Conservation (phyloP, 257 asterid species). For the Echium plantagineum region DNA sequence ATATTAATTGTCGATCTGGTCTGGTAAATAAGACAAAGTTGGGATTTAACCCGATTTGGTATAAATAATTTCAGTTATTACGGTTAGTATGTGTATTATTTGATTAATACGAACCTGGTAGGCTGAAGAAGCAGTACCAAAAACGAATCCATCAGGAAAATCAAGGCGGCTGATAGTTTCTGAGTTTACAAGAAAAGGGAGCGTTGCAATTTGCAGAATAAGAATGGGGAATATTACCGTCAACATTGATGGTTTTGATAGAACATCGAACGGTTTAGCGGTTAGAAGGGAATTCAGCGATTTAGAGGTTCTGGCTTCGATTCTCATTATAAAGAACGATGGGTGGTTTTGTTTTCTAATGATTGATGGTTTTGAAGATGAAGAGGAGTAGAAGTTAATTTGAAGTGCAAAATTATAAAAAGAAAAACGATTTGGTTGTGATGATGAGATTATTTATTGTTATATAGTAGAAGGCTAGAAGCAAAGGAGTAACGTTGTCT, state of each 20-base stretch:
- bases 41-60: too few species aligned
- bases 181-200: slow-evolving; percentile 15
- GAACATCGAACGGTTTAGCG: too few species aligned
- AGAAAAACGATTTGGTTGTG: background rate
- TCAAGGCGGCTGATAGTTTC: slow-evolving; percentile 42
- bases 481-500: background rate
- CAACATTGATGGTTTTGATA: too few species aligned
- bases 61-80: too few species aligned
- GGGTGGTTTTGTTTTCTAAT: too few species aligned
- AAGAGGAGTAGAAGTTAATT: too few species aligned
- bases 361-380: background rate
- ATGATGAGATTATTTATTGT: background rate
- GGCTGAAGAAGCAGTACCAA: slow-evolving; percentile 96
- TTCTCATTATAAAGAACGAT: too few species aligned
- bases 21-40: too few species aligned
- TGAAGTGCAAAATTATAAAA: background rate
- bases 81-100: too few species aligned
- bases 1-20: too few species aligned
- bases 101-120: slow-evolving; percentile 62
- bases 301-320: too few species aligned
- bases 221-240: slow-evolving; percentile 16
- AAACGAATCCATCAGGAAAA: slow-evolving; percentile 65
- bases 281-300: too few species aligned
- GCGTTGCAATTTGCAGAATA: slow-evolving; percentile 7
- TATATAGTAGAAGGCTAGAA: background rate